These are phyloP conservation scores for Lepidium campestre DNA, from an alignment of 441 rosid species.

Conservation along the genomic window DNA sequence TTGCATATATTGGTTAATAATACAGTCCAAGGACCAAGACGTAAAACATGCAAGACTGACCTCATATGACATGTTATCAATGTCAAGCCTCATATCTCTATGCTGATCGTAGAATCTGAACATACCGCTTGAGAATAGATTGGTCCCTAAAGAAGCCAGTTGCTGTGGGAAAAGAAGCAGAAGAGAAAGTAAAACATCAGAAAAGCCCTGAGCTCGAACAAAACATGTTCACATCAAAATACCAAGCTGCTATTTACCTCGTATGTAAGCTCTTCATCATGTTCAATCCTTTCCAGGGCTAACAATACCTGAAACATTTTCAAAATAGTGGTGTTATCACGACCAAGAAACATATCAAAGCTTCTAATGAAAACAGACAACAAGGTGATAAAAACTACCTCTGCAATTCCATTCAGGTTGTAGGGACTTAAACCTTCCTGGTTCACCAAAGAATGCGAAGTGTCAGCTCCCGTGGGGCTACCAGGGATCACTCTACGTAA, in stretches of 20 bases:
- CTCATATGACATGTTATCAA: conserved; percentile 97
- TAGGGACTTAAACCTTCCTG: conserved; percentile 49
- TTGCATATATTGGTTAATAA: not conserved
- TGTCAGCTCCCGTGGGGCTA: conserved; percentile 46
- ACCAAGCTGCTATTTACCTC: conserved; percentile 46
- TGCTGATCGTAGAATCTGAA: conserved; percentile 70
- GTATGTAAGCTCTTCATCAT: conserved; percentile 64
- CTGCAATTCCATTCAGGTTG: conserved; percentile 80
- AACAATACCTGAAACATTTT: conserved; percentile 46
- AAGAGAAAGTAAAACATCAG: not conserved
- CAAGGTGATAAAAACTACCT: conserved; percentile 43
- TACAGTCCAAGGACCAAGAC: not conserved
- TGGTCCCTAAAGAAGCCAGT: conserved; percentile 72
- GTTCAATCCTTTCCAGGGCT: conserved; percentile 87
- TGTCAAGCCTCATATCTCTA: conserved; percentile 94
- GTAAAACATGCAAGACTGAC: conserved; percentile 33
- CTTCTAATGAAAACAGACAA: conserved; percentile 19
- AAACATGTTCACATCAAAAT: conserved; percentile 6
- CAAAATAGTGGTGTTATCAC: not conserved
- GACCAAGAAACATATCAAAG: conserved; percentile 6
- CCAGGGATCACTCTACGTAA: conserved; percentile 37
- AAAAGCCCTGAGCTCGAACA: conserved; percentile 6
- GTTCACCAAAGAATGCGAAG: conserved; percentile 36
- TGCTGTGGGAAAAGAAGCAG: conserved; percentile 48
- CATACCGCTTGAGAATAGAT: conserved; percentile 58